phyloP scores from a whole-genome alignment of 176 grass and related monocot genomes.

The Melocanna baccifera region DNA sequence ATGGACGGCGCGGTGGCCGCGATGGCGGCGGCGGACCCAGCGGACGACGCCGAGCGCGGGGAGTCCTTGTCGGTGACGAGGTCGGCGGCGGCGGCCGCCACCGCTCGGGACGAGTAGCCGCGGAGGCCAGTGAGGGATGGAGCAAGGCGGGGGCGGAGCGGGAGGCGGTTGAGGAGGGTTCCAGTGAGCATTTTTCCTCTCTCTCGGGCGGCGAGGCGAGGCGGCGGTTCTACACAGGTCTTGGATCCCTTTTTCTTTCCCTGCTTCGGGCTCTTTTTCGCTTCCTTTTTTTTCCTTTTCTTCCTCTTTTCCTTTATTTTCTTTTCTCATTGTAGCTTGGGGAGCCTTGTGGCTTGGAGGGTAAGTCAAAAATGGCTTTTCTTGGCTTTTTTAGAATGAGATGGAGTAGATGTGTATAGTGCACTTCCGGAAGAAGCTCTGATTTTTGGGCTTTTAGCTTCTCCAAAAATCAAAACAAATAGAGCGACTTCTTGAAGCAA shows the following conservation, averaged over 20 bases:
- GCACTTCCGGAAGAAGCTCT: no score
- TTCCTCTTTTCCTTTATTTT: neutral
- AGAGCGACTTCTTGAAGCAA: no score
- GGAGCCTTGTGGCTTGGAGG: neutral
- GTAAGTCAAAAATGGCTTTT: neutral
- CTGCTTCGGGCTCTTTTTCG: neutral
- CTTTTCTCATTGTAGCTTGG: no score
- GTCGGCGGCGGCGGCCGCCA: neutral
- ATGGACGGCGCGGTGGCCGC: slow-evolving; percentile 48
- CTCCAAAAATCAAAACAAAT: no score
- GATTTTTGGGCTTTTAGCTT: no score
- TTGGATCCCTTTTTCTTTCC: neutral
- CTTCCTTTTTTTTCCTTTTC: neutral
- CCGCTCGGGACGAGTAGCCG: neutral
- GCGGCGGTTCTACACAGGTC: slow-evolving; percentile 17
- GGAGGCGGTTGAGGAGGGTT: slow-evolving; percentile 34
- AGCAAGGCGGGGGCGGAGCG: slow-evolving; percentile 13
- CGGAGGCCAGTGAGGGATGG: neutral
- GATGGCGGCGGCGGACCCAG: neutral
- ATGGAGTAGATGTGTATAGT: neutral
- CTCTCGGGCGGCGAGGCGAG: neutral
- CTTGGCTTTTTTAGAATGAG: neutral
- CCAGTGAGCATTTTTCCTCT: slow-evolving; percentile 38
- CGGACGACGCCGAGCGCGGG: neutral
- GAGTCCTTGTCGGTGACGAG: slow-evolving; percentile 38